phyloP scores from a whole-genome alignment of 768 basidiomycete species.

The Suillus subalutaceus region DNA sequence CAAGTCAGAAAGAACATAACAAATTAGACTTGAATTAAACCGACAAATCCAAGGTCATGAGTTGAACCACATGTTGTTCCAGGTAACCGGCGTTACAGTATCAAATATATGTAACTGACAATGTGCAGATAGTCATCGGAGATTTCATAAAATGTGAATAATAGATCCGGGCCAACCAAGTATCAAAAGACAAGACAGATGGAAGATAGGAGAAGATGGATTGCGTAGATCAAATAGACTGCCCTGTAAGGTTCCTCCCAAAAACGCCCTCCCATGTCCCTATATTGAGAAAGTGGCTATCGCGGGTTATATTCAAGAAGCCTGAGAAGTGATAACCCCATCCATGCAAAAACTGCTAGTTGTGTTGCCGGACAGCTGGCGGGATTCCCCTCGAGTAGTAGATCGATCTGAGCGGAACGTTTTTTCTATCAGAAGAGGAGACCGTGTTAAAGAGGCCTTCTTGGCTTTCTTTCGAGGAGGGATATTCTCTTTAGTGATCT shows the following conservation, averaged over 20 bases:
- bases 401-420: conserved; percentile 1
- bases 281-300: too few species aligned
- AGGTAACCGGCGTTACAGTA: conserved; percentile 1
- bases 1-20: neutral
- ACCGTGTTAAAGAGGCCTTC: conserved; percentile 33
- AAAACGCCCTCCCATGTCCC: neutral
- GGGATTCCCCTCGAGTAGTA: neutral
- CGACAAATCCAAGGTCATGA: neutral
- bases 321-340: neutral
- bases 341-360: neutral
- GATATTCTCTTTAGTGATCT: conserved; percentile 60
- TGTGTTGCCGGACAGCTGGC: neutral
- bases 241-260: too few species aligned
- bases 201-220: neutral
- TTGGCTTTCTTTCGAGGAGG: conserved; percentile 49
- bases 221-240: neutral
- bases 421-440: neutral
- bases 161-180: neutral
- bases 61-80: neutral
- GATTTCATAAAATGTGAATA: neutral
- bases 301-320: neutral
- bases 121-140: neutral
- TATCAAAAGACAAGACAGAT: neutral
- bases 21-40: conserved; percentile 3
- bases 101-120: conserved; percentile 5